Base-by-base conservation (phyloP, 768 basidiomycete species). In the Imleria badia region DNA sequence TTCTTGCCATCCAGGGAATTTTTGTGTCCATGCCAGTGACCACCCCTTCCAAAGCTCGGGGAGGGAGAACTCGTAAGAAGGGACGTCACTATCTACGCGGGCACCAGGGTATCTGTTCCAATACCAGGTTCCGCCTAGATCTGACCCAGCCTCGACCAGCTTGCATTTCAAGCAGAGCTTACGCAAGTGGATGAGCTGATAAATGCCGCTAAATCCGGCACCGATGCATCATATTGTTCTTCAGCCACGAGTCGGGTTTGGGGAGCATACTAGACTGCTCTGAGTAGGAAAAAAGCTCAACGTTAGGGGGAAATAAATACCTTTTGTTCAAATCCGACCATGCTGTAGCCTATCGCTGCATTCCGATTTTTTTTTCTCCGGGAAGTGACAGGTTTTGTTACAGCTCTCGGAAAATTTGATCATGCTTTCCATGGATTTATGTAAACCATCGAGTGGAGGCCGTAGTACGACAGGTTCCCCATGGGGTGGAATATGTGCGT, bases 21-120 rank as follows among this genome's bases (percentile, higher is more conserved):
- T 59, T 19, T 48, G 8, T 8, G 58, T 52, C 58, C 58, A 59
- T 1, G n/a, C n/a, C n/a, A n/a, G n/a, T n/a, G 42, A 23, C 58
- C 56, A 59, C 14, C 31, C 58, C 29, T 59, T 59, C 58, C 56
- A 59, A 31, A 59, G 46, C 47, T 59, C 56, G 11, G 56, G 46
- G 13, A 52, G 41, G 7, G 56, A 26, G 3, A 58, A 19, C 36
- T 59, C 56, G 35, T 59, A 59, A 8, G 20, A 10, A 15, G 58
- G 58, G 20, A 59, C 14, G 20, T 52, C 45, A 1, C 50, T 59
- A 30, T 59, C 58, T 2, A 53, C 57, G 12, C 56, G 56, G 1
- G 51, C 57, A 19, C 58, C 56, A 15, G 58, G 56, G 43, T 59
- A 59, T 36, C 38, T 52, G 39, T 59, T 59, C 56, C 58, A 59